Base-by-base conservation (phyloP, 2,329 filamentous ascomycete genomes). In the Aphanocladium album region DNA sequence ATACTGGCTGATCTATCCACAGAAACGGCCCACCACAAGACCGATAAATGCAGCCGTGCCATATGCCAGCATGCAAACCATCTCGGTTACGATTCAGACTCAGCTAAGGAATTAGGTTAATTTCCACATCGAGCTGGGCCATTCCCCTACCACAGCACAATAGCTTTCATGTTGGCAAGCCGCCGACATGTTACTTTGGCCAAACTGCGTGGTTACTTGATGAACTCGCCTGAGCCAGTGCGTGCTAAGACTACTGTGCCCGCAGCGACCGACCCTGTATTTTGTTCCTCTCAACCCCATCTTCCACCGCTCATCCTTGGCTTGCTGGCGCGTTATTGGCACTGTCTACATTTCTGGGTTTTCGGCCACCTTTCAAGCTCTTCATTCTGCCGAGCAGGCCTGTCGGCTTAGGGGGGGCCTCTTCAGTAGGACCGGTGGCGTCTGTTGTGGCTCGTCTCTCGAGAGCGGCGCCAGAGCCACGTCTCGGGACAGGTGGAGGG, bases 331-430 rank as follows among this genome's bases (percentile, higher is more conserved):
- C 27, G 19, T 23, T 51, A 59, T 67, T 60, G 68, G 72, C 66
- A 67, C 71, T 64, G 68, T 72, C 65, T 71, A 76, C 61, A 72
- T 74, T 68, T 74, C 77, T 68, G 51, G 72, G 67, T 62, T 72
- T 71, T 65, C 87, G 81, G 35, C 85, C 85, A 55, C 88, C 88
- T 78, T 91, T 93, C 74, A 95, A 76, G 74, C 88, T 91, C 82
- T 90, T 92, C 77, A 95, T 90, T 59, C 91, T 84, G 57, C 84
- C 89, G 63, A 96, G 72, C 64, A 96, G 87, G 2, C 90, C 89
- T 51, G 83, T 83, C 52, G 73, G 73, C 70, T 79, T 78, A 66
- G 75, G 72, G 66, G 72, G 70, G 65, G 73, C 74, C 43, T 76
- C 79, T 61, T 79, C 77, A 53, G 69, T 69, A 19, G 70, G 67